A percentile compares a stretch with the other conserved stretches of the same genome.
Conservation (phyloP, 495 filamentous ascomycete genomes). For the Tuber umbilicatum region DNA sequence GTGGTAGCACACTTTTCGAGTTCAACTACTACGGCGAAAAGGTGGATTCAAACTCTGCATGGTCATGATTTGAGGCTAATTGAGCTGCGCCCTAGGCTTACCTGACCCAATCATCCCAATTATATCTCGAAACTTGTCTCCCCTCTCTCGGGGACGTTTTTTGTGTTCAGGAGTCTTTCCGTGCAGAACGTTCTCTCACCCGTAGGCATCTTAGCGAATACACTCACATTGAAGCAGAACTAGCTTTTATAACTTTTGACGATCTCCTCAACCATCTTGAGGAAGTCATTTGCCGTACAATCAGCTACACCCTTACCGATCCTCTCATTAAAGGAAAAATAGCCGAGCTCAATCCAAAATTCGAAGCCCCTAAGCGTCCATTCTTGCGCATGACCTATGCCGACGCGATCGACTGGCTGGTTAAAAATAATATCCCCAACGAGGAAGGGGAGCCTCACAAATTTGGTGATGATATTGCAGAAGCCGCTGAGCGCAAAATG, state of each 20-base stretch:
- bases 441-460: slow-evolving; percentile 82
- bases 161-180: slow-evolving; percentile 98
- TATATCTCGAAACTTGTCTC: slow-evolving; percentile 94
- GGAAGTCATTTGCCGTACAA: slow-evolving; percentile 76
- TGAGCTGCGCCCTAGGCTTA: slow-evolving; percentile 51
- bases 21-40: slow-evolving; percentile 92
- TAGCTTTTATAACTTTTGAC: slow-evolving; percentile 91
- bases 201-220: slow-evolving; percentile 93
- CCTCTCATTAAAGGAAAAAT: slow-evolving; percentile 62
- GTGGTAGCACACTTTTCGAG: slow-evolving; percentile 87
- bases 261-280: slow-evolving; percentile 91
- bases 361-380: slow-evolving; percentile 73
- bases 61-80: neutral
- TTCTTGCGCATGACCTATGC: slow-evolving; percentile 94
- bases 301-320: slow-evolving; percentile 67
- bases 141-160: slow-evolving; percentile 88
- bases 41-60: slow-evolving; percentile 6
- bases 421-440: slow-evolving; percentile 79
- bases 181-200: slow-evolving; percentile 90
- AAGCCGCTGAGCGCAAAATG: slow-evolving; percentile 95
- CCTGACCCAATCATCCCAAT: slow-evolving; percentile 92
- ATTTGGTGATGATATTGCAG: slow-evolving; percentile 97
- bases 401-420: slow-evolving; percentile 91
- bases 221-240: slow-evolving; percentile 92
- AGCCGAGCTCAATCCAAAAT: slow-evolving; percentile 79